Conservation (phyloP, 371 early-diverging fungal genomes). For the Apophysomyces sp. region DNA sequence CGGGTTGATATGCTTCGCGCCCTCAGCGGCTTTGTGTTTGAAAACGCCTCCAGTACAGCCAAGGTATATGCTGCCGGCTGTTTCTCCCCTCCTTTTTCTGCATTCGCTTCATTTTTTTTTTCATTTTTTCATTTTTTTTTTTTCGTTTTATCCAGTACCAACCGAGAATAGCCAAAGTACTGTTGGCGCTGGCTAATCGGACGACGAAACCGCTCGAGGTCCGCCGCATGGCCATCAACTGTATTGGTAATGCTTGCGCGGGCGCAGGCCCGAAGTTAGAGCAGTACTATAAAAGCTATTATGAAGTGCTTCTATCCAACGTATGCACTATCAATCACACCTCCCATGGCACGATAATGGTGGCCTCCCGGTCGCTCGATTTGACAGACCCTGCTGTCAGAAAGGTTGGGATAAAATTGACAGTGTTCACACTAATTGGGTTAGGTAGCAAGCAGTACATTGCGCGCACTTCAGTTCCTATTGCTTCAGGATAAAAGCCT, state of each 20-base stretch:
- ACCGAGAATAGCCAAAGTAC: constrained; percentile 19
- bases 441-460: constrained; percentile 47
- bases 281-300: constrained; percentile 33
- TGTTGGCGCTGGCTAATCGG: constrained; percentile 31
- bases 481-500: constrained; percentile 41
- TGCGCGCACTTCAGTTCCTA: constrained; percentile 50
- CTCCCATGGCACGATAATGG: constrained; percentile 34
- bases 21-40: constrained; percentile 47
- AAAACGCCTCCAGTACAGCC: constrained; percentile 35
- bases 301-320: constrained; percentile 45
- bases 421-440: not conserved
- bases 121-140: not conserved
- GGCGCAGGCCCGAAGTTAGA: constrained; percentile 42
- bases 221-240: constrained; percentile 64
- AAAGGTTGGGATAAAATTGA: constrained; percentile 21
- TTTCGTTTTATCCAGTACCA: constrained; percentile 14
- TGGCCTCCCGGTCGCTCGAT: constrained; percentile 30
- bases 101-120: not conserved
- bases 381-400: constrained; percentile 41
- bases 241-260: constrained; percentile 58
- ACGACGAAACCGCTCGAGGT: constrained; percentile 40
- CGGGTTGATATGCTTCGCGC: constrained; percentile 46
- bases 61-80: constrained; percentile 17
- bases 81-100: not conserved
- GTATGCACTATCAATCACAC: constrained; percentile 30